These are phyloP conservation scores for Termitomyces sp. DNA, from an alignment of 1,284 basidiomycete species.

Conservation along the genomic window DNA sequence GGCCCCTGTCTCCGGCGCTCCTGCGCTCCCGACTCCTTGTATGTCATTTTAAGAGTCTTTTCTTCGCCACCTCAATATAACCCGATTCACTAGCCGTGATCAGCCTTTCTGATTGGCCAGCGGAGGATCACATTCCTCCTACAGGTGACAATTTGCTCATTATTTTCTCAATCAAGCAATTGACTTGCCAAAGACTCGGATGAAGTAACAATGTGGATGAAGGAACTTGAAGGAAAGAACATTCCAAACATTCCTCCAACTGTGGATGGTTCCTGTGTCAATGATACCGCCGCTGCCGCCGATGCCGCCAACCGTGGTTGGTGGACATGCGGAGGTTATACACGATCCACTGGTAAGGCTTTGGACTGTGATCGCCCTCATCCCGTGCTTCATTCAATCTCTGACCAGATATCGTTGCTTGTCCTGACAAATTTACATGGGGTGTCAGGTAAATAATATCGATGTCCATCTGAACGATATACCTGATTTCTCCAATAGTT, in stretches of 20 bases:
- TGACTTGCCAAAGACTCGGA: conserved; percentile 39
- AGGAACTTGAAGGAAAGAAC: conserved; percentile 64
- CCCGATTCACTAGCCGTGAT: conserved; percentile 43
- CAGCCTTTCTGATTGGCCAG: conserved; percentile 52
- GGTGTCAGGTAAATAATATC: conserved; percentile 51
- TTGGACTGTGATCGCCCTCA: not conserved
- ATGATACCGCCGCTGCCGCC: conserved; percentile 54
- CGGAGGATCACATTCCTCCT: conserved; percentile 64
- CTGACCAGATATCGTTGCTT: conserved; percentile 48
- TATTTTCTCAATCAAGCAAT: not conserved
- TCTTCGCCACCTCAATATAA: conserved; percentile 1
- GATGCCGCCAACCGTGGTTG: conserved; percentile 62
- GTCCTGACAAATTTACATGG: conserved; percentile 80
- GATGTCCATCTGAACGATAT: not conserved
- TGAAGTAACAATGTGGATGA: conserved; percentile 71
- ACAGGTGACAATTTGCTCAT: conserved; percentile 38
- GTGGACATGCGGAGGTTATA: conserved; percentile 88
- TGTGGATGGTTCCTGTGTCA: conserved; percentile 59
- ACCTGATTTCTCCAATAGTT: conserved; percentile 34
- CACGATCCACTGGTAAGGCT: conserved; percentile 44
- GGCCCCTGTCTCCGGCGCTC: conserved; percentile 59
- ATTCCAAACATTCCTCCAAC: conserved; percentile 65
- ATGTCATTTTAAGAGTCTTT: conserved; percentile 22
- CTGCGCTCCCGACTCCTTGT: conserved; percentile 60
- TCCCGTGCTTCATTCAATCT: not conserved